phyloP scores from a whole-genome alignment of 106 monocot species.

The Agapanthus africanus region DNA sequence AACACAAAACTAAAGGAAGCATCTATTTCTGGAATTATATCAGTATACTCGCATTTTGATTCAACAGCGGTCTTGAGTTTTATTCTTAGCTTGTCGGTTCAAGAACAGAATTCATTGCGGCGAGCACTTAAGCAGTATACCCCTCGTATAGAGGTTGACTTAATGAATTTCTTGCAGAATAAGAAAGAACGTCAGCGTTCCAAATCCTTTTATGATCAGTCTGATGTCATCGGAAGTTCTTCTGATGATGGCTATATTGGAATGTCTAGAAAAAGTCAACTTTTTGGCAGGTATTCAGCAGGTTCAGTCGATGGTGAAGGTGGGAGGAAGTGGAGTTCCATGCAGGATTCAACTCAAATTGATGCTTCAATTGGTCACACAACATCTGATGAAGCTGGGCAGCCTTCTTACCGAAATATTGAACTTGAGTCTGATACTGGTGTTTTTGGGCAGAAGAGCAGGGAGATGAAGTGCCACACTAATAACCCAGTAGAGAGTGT shows the following conservation, averaged over 20 bases:
- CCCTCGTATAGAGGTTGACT: slow-evolving; percentile 96
- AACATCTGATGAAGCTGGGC: slow-evolving; percentile 41
- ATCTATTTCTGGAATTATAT: slow-evolving; percentile 85
- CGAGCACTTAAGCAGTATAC: slow-evolving; percentile 93
- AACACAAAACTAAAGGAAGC: slow-evolving; percentile 95
- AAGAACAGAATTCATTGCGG: slow-evolving; percentile 83
- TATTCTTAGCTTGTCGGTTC: slow-evolving; percentile 75
- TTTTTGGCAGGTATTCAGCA: slow-evolving; percentile 61
- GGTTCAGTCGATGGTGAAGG: slow-evolving; percentile 72
- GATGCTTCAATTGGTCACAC: slow-evolving; percentile 27
- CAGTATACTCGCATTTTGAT: slow-evolving; percentile 90
- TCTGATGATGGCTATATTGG: slow-evolving; percentile 79
- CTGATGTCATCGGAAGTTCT: slow-evolving; percentile 73
- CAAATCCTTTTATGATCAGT: slow-evolving; percentile 80
- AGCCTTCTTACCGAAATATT: slow-evolving; percentile 29
- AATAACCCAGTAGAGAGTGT: slow-evolving; percentile 18
- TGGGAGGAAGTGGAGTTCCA: slow-evolving; percentile 55
- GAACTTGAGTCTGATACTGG: slow-evolving; percentile 33
- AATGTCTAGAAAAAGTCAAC: slow-evolving; percentile 62
- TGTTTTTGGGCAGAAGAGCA: slow-evolving; percentile 19
- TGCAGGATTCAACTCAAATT: slow-evolving; percentile 47
- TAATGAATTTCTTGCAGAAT: slow-evolving; percentile 86
- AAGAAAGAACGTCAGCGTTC: slow-evolving; percentile 91
- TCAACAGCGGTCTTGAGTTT: slow-evolving; percentile 82
- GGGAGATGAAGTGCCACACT: slow-evolving; percentile 24